These are phyloP conservation scores for Pleurotus pulmonarius DNA, from an alignment of 768 basidiomycete species.

Conservation along the genomic window DNA sequence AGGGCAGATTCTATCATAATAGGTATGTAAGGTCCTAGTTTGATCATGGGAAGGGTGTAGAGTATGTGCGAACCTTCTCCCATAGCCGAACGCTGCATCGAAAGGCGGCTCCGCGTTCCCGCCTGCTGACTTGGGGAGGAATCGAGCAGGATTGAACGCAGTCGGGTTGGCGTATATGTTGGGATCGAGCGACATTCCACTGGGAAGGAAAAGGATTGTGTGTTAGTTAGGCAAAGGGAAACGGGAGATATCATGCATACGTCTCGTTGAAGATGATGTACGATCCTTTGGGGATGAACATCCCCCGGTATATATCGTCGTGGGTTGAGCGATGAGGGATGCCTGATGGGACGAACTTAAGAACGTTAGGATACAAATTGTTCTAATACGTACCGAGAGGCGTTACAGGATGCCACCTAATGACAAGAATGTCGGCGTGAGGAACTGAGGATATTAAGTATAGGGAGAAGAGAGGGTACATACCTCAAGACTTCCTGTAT, in stretches of 20 bases:
- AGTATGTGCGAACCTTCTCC: constrained; percentile 19
- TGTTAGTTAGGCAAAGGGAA: not conserved
- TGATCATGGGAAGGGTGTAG: no score
- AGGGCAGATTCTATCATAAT: constrained; percentile 41
- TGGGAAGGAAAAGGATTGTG: constrained; percentile 4
- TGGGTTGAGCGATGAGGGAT: constrained; percentile 14
- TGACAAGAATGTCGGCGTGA: not conserved
- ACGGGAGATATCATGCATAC: not conserved
- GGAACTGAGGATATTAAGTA: not conserved
- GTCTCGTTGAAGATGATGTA: constrained; percentile 15
- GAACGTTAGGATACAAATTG: constrained; percentile 21
- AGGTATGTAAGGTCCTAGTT: no score
- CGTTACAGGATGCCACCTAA: constrained; percentile 15
- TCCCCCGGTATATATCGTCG: constrained; percentile 14
- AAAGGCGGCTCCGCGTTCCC: constrained; percentile 20
- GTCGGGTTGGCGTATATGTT: constrained; percentile 19
- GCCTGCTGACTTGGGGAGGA: constrained; percentile 17
- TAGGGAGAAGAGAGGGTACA: not conserved
- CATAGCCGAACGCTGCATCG: constrained; percentile 24
- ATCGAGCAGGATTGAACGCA: constrained; percentile 22
- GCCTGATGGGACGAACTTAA: constrained; percentile 14
- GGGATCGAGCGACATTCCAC: constrained; percentile 22
- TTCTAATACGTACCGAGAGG: constrained; percentile 21
- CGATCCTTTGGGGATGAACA: constrained; percentile 14
- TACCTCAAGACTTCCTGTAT: constrained; percentile 17